Conservation (phyloP, 495 filamentous ascomycete genomes). For the Penicillium ucsense region DNA sequence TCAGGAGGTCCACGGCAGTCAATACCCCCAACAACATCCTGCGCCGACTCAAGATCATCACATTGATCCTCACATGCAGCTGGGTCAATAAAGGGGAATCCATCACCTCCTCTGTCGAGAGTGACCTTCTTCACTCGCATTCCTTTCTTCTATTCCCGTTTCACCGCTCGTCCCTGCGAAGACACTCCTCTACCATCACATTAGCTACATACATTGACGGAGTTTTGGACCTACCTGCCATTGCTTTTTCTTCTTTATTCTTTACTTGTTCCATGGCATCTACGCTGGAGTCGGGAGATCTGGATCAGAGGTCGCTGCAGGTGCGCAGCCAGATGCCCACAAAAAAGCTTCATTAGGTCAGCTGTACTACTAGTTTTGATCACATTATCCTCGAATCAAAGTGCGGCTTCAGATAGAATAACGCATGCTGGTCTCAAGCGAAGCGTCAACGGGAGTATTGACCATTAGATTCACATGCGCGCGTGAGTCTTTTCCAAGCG, state of each 20-base stretch:
- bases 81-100: slow-evolving; percentile 21
- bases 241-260: background rate
- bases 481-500: too few relatives aligned
- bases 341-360: too few relatives aligned
- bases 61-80: slow-evolving; percentile 29
- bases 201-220: background rate
- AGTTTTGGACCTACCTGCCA: background rate
- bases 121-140: too few relatives aligned
- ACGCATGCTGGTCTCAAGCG: too few relatives aligned
- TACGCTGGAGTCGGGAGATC: slow-evolving; percentile 1
- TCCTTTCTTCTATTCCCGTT: too few relatives aligned
- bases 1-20: slow-evolving; percentile 38
- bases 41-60: slow-evolving; percentile 24
- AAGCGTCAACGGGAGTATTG: too few relatives aligned
- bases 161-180: background rate
- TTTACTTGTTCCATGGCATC: slow-evolving; percentile 1
- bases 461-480: too few relatives aligned
- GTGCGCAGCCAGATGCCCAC: background rate
- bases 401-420: too few relatives aligned
- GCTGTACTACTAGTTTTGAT: too few relatives aligned
- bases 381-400: too few relatives aligned
- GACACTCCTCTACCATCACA: background rate
- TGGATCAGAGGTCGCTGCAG: slow-evolving; percentile 1
- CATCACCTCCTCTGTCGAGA: background rate
- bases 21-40: slow-evolving; percentile 28